Evolutionary conservation across 2,329 filamentous ascomycete species (phyloP).

Genomic region (Cladophialophora psammophila): DNA sequence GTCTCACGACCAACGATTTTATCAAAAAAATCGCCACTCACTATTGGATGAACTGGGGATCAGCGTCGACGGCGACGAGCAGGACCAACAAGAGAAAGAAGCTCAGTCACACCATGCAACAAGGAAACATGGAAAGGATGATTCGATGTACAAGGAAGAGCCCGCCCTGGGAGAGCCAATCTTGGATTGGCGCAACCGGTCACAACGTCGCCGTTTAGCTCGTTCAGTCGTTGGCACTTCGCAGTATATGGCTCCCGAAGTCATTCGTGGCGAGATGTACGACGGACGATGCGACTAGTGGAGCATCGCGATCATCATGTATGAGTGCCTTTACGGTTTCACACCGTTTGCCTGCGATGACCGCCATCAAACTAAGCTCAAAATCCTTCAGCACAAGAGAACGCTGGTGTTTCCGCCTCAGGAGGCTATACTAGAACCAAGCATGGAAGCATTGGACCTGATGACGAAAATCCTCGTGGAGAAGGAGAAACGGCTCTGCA

Average conservation of each 20-base stretch:
- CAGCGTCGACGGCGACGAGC: conserved; percentile 73
- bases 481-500: conserved; percentile 77
- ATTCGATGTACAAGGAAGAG: conserved; percentile 22
- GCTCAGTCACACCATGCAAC: conserved; percentile 12
- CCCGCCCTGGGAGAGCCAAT: conserved; percentile 56
- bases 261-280: conserved; percentile 80
- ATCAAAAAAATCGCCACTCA: conserved; percentile 80
- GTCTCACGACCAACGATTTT: conserved; percentile 89
- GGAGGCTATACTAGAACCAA: conserved; percentile 51
- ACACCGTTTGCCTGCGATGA: conserved; percentile 88
- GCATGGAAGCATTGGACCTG: conserved; percentile 74
- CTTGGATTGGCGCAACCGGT: conserved; percentile 73
- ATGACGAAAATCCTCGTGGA: conserved; percentile 76
- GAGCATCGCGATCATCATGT: conserved; percentile 94
- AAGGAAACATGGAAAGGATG: conserved; percentile 18
- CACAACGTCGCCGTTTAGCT: conserved; percentile 74
- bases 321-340: conserved; percentile 90
- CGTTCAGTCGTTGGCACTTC: conserved; percentile 91
- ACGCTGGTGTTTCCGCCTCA: conserved; percentile 74
- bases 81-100: conserved; percentile 68
- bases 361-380: conserved; percentile 81
- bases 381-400: conserved; percentile 76
- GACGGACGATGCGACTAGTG: conserved; percentile 96
- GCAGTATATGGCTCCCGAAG: conserved; percentile 98
- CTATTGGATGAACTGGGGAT: conserved; percentile 80